Evolutionary conservation across 1,284 basidiomycete species (phyloP), one percentile per base, ranked within the genome.

Genomic region (Papiliotrema nemorosa): DNA sequence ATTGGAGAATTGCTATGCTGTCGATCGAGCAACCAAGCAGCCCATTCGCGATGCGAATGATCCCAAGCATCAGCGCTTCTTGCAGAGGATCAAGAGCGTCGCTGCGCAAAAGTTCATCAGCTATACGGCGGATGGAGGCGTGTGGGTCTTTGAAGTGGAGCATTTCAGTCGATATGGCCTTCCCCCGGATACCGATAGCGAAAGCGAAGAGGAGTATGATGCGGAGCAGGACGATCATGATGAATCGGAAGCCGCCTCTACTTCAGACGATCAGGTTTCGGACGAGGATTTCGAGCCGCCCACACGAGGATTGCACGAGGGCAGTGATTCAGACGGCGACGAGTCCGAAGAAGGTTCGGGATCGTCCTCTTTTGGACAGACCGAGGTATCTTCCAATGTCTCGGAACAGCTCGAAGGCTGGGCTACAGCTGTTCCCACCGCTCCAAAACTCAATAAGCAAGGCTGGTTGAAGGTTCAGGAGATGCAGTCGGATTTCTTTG

Each of bases 71-170:
- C 78, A 83, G 47, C 85, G 87, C 65, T 90, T 94, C 71, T 62
- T 91, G 63, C 90, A 88, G 76, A 82, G 88, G 62, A 78, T 97
- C 71, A 85, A 85, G 78, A 82, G 80, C 56, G 90, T 93, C 79
- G 84, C 85, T 67, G 86, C 87, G 50, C 96, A 91, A 35, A 81
- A 83, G 54, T 97, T 94, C 67, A 84, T 90, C 68, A 78, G 77
- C 66, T 97, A 90, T 34, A 22, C 29, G 70, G 79, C 84, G 41
- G 79, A 79, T 60, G 83, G 83, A 60, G 94, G 94, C 41, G 85
- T 83, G 69, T 97, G 96, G 94, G 87, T 84, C 34, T 98, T 98
- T 77, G 83, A 80, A 26, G 94, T 97, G 53, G 86, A 93, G 69
- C 90, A 94, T 78, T 97, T 97, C 62, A 76, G 67, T 40, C 54